Base-by-base conservation (phyloP, 2,329 filamentous ascomycete species). In the Fusarium paranaense region DNA sequence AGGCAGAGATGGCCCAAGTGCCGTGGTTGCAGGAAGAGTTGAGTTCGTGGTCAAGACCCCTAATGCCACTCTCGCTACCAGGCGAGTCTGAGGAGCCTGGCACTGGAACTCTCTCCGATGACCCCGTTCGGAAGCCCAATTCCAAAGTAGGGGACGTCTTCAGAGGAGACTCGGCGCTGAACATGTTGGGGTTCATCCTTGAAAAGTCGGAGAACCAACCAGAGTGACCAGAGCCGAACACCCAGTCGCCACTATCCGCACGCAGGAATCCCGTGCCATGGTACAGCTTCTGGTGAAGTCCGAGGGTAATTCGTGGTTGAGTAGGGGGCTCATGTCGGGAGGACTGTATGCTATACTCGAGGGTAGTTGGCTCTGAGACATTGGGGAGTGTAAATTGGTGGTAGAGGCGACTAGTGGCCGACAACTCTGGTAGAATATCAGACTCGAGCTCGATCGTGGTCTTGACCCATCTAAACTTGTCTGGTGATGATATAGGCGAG, bases 211-310 rank as follows among this genome's bases (percentile, higher is more conserved):
- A 74, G 27, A 83, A 81, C 64, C 81, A 79, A 22, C 79, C 81
- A 33, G 81, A 79, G 47, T 81, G 64, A 9, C 59, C 71, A 5
- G 79, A 74, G 0, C 74, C 76, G 7, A 78, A 60, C 11, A 66
- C 72, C 84, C 84, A 86, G 59, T 85, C 82, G 5, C 85, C 86
- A 40, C 81, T 85, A 71, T 87, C 86, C 6, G 80, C 79, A 27
- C 83, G 80, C 38, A 83, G 58, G 56, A 86, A 86, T 13, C 78
- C 79, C 0, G 79, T 82, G 8, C 85, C 85, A 16, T 75, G 68
- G 1, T 78, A 79, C 2, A 84, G 67, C 10, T 78, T 79, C 25
- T 81, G 79, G 59, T 82, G 81, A 6, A 83, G 66, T 4, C 82
- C 83, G 8, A 83, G 65, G 10, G 80, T 79, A 14, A 81, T 62